A percentile compares a stretch with the other conserved stretches of the same genome.
Evolutionary conservation across 345 rosid genomes (phyloP).

Genomic region (Brassica carinata): DNA sequence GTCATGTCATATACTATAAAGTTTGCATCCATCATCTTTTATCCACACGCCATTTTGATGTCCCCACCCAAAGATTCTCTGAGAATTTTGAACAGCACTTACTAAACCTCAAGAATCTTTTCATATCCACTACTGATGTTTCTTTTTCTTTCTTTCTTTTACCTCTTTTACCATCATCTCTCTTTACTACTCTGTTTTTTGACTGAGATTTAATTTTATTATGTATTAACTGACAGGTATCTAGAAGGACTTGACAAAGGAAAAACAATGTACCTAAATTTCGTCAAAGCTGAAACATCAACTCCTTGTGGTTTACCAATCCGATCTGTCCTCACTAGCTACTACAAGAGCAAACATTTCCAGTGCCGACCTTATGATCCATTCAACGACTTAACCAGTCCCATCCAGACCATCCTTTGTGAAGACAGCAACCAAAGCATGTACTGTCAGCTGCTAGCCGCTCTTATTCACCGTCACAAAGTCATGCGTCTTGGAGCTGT

Average conservation of each 20-base stretch:
- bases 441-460: conserved; percentile 88
- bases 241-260: conserved; percentile 85
- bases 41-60: conserved; percentile 36
- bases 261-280: conserved; percentile 82
- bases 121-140: neutral
- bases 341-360: conserved; percentile 86
- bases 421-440: conserved; percentile 91
- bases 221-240: conserved; percentile 56
- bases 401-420: conserved; percentile 80
- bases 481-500: conserved; percentile 84
- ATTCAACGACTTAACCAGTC: conserved; percentile 79
- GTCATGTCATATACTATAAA: conserved; percentile 10
- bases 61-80: conserved; percentile 38
- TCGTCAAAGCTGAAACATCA: conserved; percentile 74
- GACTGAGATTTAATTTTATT: neutral
- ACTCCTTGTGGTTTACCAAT: conserved; percentile 82
- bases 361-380: conserved; percentile 69
- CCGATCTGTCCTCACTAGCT: conserved; percentile 86
- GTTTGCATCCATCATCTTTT: conserved; percentile 39
- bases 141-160: neutral
- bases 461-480: conserved; percentile 67
- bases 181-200: conserved; percentile 16
- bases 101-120: conserved; percentile 36
- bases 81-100: conserved; percentile 30
- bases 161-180: conserved; percentile 17